Evolutionary conservation across 129 eudicot species (phyloP), one percentile per base, ranked within the genome.

Genomic region (Artemisia tridentata): DNA sequence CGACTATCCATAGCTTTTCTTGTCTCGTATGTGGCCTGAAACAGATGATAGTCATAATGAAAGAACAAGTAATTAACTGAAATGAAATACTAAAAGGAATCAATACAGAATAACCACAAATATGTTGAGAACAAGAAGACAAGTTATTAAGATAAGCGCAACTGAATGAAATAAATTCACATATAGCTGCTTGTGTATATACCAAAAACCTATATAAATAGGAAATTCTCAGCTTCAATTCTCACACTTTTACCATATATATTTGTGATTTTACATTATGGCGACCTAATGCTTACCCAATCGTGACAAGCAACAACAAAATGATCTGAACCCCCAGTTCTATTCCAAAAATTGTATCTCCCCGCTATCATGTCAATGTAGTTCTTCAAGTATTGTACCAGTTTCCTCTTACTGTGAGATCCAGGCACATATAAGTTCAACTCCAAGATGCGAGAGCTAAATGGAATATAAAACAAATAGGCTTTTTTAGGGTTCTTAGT

Each of bases 1-100:
- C 69, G 45, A 18, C 31, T 68, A 31, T 54, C 19, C 75, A 75
- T 45, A 46, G 41, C 11, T 8, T 50, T 25, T 45, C 54, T 46
- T 4, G 75, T 77, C 23, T 66, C 56, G 11, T 66, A 25, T 5
- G 56, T 43, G 8, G 27, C 71, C 71, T 46, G 48, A 15, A 65
- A 65, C 41, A 12, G 7, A 13, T 51, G 56, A 13, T 51, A 4
- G 45, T 38, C 3, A 16, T 3, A 51, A 3, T 11, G 17, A 51
- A 13, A 51, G 3, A 51, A 51, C 17, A 51, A 14, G 19, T 51
- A 13, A 3, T 7, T 50, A 12, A 4, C 16, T 51, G 19, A 15
- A 13, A 51, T 3, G 7, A 15, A 14, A 13, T 38, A 38, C 45
- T 38, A 38, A 7, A 50, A 14, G 55, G 17, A 11, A 50, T 16